Conservation (phyloP, 2,329 filamentous ascomycete genomes). For the Fusarium tupiense region DNA sequence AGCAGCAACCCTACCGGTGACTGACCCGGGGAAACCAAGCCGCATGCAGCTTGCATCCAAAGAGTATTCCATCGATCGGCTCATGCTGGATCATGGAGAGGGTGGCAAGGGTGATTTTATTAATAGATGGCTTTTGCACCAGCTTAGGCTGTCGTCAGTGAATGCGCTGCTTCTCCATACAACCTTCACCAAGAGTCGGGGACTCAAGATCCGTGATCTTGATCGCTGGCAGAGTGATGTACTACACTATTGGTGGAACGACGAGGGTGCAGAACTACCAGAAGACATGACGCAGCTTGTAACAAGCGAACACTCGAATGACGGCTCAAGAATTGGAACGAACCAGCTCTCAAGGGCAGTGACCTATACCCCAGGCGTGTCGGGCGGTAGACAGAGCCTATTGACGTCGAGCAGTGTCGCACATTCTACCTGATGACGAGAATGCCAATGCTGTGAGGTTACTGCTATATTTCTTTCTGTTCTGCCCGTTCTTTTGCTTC, state of each 20-base stretch:
- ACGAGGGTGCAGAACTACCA: slow-evolving; percentile 34
- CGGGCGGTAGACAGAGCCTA: slow-evolving; percentile 6
- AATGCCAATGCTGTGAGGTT: not conserved
- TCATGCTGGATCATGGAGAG: slow-evolving; percentile 50
- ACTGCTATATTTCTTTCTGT: not conserved
- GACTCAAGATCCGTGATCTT: slow-evolving; percentile 47
- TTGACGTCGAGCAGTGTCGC: slow-evolving; percentile 12
- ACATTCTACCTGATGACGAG: slow-evolving; percentile 19
- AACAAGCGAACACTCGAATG: slow-evolving; percentile 39
- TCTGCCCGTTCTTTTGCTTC: not conserved
- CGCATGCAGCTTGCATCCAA: slow-evolving; percentile 56
- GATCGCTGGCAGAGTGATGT: slow-evolving; percentile 52
- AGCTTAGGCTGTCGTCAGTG: slow-evolving; percentile 57
- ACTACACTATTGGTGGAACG: slow-evolving; percentile 51
- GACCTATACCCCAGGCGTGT: slow-evolving; percentile 37
- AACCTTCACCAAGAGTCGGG: slow-evolving; percentile 42
- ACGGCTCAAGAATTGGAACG: slow-evolving; percentile 41
- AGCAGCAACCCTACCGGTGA: slow-evolving; percentile 50
- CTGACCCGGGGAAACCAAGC: slow-evolving; percentile 47
- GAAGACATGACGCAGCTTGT: slow-evolving; percentile 17
- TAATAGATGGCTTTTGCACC: slow-evolving; percentile 62
- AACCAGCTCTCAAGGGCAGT: slow-evolving; percentile 42
- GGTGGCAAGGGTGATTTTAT: slow-evolving; percentile 58
- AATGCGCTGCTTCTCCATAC: slow-evolving; percentile 56
- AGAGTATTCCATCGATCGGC: slow-evolving; percentile 58